Base-by-base conservation (phyloP, 805 yeast genomes). In the Candida boidinii region DNA sequence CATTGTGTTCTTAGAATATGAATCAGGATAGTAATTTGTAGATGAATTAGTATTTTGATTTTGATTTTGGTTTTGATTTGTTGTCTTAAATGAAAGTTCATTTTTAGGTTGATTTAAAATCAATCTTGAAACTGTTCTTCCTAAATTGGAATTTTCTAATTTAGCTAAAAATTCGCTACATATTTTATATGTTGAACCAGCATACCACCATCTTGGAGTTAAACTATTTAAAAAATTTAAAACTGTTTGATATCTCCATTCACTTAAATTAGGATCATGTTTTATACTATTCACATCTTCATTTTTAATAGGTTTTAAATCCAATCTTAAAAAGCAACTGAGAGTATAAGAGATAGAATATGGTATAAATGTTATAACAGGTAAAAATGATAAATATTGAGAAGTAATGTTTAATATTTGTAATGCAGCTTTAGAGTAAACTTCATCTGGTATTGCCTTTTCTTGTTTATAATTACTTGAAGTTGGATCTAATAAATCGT, bases 381-480 rank as follows among this genome's bases (percentile, higher is more conserved):
- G 47, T 17, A 43, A 26, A 16, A 25, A 23, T 15, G 30, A 23
- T 35, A 37, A 31, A 29, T 41, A 37, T 23, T 31, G 36, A 3
- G 43, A 39, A 9, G 39, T 34, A n/a, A 43, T 37, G 34, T 43
- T 43, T n/a, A 43, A 28, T 4, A 43, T 37, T 31, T 43, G 46
- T 21, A 43, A 30, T 16, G 43, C 43, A 12, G 42, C 29, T 16
- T 37, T 43, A 20, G 39, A 31, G 27, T 41, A 43, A 13, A 37
- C 23, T 26, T 39, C 42, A 37, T 43, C 46, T 10, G 46, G 46
- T 7, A 43, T 37, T 7, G 37, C 29, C 27, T 43, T 43, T 23
- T 39, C 37, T 25, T 33, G 28, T 15, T 28, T 25, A 18, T 43
- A 41, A 28, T 35, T 41, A 10, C 28, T 26, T 1, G 35, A 30